A percentile compares a stretch with the other conserved stretches of the same genome.
These are phyloP conservation scores for Postia placenta DNA, from an alignment of 768 basidiomycete species.

Conservation along the genomic window DNA sequence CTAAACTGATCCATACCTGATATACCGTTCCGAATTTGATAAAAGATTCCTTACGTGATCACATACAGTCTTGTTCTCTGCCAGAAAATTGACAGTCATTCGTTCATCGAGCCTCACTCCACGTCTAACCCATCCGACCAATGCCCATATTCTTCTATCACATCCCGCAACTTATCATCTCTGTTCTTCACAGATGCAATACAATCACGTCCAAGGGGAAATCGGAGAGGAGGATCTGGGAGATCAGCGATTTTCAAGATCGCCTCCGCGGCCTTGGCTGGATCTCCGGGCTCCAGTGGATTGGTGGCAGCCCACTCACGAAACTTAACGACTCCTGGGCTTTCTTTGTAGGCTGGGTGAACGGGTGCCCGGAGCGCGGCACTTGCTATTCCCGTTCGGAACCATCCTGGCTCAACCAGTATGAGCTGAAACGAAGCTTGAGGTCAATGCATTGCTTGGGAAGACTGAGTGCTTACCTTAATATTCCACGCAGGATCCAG, in stretches of 20 bases:
- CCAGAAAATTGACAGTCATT: too few species aligned
- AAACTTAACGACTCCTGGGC: neutral
- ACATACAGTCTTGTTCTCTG: too few species aligned
- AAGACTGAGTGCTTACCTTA: too few species aligned
- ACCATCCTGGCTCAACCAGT: conserved; percentile 13
- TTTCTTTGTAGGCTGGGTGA: conserved; percentile 8
- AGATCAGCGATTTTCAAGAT: conserved; percentile 13
- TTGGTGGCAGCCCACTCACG: neutral
- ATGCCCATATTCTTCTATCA: conserved; percentile 9
- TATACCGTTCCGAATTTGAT: too few species aligned
- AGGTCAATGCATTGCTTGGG: too few species aligned
- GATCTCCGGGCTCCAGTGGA: conserved; percentile 4
- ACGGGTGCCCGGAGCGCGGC: neutral
- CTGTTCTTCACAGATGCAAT: conserved; percentile 2
- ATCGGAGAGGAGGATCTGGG: conserved; percentile 14
- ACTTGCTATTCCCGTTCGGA: conserved; percentile 4
- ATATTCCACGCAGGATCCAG: conserved; percentile 43
- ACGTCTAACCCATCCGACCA: conserved; percentile 16
- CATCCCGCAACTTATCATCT: conserved; percentile 2
- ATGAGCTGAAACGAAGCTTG: conserved; percentile 12
- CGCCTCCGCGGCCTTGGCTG: conserved; percentile 13
- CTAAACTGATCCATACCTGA: too few species aligned
- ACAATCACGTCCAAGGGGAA: conserved; percentile 13
- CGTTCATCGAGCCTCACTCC: too few species aligned
- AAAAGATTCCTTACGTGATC: too few species aligned